Evolutionary conservation across 805 yeast species (phyloP).

Genomic region (Hanseniaspora thailandica): DNA sequence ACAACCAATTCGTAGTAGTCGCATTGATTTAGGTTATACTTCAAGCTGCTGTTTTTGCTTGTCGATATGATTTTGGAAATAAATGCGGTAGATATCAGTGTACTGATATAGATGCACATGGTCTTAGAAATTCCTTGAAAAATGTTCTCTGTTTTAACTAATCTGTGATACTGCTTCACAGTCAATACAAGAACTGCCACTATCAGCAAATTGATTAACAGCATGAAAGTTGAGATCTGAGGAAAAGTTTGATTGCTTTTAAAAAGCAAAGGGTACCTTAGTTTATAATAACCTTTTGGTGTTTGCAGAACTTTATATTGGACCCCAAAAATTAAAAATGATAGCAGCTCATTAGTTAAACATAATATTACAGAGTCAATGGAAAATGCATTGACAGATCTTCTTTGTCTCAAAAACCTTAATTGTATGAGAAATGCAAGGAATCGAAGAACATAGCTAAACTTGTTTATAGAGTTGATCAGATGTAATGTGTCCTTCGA

Average conservation of each 20-base stretch:
- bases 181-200: conserved; percentile 18
- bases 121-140: conserved; percentile 31
- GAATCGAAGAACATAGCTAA: background rate
- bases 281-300: conserved; percentile 22
- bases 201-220: conserved; percentile 19
- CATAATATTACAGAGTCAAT: conserved; percentile 26
- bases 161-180: conserved; percentile 24
- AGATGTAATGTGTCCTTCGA: background rate
- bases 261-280: conserved; percentile 31
- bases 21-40: conserved; percentile 28
- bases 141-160: conserved; percentile 27
- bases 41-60: conserved; percentile 22
- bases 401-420: conserved; percentile 23
- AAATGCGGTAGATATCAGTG: background rate
- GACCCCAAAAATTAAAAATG: conserved; percentile 20
- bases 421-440: conserved; percentile 18
- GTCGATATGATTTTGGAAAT: background rate
- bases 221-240: conserved; percentile 18
- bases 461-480: background rate
- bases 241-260: conserved; percentile 17
- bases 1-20: conserved; percentile 36
- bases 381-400: conserved; percentile 32
- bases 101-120: conserved; percentile 19
- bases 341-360: conserved; percentile 16
- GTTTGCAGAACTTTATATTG: conserved; percentile 23